Evolutionary conservation across 2,329 filamentous ascomycete species (phyloP).

Genomic region (Fusarium nisikadoi): DNA sequence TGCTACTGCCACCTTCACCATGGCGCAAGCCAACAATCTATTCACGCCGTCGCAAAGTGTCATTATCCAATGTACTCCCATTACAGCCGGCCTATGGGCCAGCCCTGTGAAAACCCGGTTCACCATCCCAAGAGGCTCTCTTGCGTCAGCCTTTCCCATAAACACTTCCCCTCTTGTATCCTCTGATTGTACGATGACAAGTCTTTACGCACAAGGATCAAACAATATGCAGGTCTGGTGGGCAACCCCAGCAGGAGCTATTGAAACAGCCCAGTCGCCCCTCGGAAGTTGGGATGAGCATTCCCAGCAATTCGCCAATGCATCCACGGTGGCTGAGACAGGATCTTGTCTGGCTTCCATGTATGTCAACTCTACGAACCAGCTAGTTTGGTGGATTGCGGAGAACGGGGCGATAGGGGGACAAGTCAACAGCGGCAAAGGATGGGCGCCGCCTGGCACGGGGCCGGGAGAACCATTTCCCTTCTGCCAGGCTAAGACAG

Average conservation of each 20-base stretch:
- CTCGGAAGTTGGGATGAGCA: too few species aligned
- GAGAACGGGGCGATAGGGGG: background rate
- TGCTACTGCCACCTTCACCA: background rate
- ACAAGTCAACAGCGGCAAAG: background rate
- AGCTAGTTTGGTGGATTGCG: background rate
- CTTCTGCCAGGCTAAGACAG: background rate
- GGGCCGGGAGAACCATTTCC: background rate
- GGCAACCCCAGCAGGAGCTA: background rate
- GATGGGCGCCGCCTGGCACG: background rate
- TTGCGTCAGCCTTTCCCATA: background rate
- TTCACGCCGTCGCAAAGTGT: rapidly evolving
- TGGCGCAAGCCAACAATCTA: background rate
- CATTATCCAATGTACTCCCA: background rate
- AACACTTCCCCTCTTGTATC: background rate
- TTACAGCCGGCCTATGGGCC: background rate
- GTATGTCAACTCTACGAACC: rapidly evolving
- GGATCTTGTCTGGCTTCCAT: background rate
- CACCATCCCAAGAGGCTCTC: background rate
- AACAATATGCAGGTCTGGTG: background rate
- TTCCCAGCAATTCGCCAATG: background rate
- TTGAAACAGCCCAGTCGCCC: background rate
- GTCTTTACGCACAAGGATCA: background rate
- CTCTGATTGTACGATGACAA: rapidly evolving
- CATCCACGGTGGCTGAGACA: background rate
- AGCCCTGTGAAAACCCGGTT: background rate